Evolutionary conservation across 2,329 filamentous ascomycete species (phyloP).

Genomic region (Aspergillus hortae): DNA sequence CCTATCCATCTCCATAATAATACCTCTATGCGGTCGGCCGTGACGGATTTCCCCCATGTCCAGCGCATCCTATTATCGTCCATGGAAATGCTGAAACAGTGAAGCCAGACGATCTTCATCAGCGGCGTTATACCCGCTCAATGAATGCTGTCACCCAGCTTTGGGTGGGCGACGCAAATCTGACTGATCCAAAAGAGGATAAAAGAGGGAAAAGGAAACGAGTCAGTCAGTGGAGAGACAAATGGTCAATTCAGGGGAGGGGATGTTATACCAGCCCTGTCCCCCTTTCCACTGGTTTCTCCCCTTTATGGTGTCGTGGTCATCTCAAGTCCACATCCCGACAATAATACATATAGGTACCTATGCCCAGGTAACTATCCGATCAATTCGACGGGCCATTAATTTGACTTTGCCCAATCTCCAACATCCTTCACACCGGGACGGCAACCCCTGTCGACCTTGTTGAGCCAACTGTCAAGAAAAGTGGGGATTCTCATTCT

Average conservation of each 20-base stretch:
- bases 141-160: neutral
- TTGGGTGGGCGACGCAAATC: neutral
- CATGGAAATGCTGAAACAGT: neutral
- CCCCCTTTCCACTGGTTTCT: neutral
- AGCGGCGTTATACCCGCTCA: neutral
- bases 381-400: neutral
- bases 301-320: neutral
- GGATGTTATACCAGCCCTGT: neutral
- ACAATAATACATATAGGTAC: neutral
- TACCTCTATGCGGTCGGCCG: neutral
- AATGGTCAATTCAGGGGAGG: neutral
- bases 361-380: no score
- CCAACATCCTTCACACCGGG: constrained; percentile 8
- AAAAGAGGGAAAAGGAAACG: neutral
- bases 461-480: constrained; percentile 13
- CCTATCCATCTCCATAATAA: neutral
- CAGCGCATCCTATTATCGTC: neutral
- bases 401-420: constrained; percentile 1
- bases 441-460: constrained; percentile 12
- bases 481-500: constrained; percentile 18
- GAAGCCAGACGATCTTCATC: constrained; percentile 1
- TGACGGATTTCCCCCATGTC: neutral
- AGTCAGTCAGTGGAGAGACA: neutral
- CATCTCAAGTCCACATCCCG: neutral
- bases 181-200: neutral